Evolutionary conservation across 768 basidiomycete genomes (phyloP).

Genomic region (Boletus vermiculosoides): DNA sequence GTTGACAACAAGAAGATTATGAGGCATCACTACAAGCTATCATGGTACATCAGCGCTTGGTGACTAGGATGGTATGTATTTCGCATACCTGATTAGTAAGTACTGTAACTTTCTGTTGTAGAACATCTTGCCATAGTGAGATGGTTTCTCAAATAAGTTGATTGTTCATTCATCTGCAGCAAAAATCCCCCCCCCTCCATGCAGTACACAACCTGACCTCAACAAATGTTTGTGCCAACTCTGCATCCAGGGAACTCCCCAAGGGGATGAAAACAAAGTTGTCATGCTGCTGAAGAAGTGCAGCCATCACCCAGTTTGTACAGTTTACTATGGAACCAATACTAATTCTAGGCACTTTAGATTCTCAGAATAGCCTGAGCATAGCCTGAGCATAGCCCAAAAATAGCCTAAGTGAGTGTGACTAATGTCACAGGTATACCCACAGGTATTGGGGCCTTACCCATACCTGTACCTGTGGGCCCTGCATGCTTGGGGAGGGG

Average conservation of each 20-base stretch:
- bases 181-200: slow-evolving; percentile 25
- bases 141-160: slow-evolving; percentile 11
- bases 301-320: neutral
- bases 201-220: neutral
- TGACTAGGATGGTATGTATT: neutral
- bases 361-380: no score
- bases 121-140: neutral
- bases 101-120: slow-evolving; percentile 18
- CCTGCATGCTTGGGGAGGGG: no score
- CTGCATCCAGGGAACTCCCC: neutral
- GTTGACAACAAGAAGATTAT: no score
- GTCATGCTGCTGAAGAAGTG: slow-evolving; percentile 1
- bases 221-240: neutral
- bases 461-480: no score
- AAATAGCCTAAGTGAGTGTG: no score
- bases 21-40: no score
- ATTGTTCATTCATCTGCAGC: slow-evolving; percentile 37
- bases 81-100: slow-evolving; percentile 15
- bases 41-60: no score
- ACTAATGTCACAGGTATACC: no score
- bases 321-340: no score
- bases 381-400: no score
- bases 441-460: no score
- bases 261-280: neutral
- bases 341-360: no score